Evolutionary conservation across 1,139 yeast species (phyloP).

Genomic region (Zygoascus meyerae): DNA sequence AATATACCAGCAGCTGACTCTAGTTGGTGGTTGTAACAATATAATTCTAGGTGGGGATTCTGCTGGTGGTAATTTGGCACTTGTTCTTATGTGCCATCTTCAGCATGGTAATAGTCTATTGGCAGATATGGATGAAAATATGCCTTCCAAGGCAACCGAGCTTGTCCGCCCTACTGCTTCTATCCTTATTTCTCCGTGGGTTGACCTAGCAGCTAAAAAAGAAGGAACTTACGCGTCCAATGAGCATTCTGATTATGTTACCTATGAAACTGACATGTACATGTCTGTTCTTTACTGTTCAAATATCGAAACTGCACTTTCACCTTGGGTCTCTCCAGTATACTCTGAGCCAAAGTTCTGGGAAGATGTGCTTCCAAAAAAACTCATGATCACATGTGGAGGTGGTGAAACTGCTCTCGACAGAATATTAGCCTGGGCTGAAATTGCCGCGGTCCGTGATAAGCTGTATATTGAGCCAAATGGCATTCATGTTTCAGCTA

Average conservation of each 20-base stretch:
- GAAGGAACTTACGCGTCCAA: conserved; percentile 6
- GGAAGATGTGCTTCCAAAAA: conserved; percentile 5
- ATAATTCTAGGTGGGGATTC: conserved; percentile 43
- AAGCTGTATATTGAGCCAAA: conserved; percentile 14
- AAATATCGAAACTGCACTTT: not conserved
- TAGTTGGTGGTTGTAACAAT: conserved; percentile 31
- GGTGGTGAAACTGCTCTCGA: conserved; percentile 8
- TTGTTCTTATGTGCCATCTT: conserved; percentile 35
- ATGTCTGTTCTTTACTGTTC: conserved; percentile 7
- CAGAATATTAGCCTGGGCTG: conserved; percentile 14
- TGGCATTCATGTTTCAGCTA: conserved; percentile 16
- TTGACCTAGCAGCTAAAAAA: conserved; percentile 27
- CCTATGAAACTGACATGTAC: conserved; percentile 6
- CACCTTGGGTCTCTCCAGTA: conserved; percentile 3
- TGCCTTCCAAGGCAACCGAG: conserved; percentile 23
- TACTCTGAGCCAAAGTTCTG: conserved; percentile 7
- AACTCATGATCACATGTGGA: conserved; percentile 1
- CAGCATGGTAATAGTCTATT: conserved; percentile 29
- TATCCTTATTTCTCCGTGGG: conserved; percentile 43
- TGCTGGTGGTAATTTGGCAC: conserved; percentile 41
- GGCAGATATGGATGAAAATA: conserved; percentile 23
- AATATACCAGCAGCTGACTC: conserved; percentile 32
- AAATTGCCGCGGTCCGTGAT: conserved; percentile 14
- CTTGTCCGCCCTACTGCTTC: conserved; percentile 20
- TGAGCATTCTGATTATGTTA: conserved; percentile 6